Percentiles rank a stretch among this genome's conserved stretches.
Conservation (phyloP, 345 rosid species). For the Hypericum perforatum region DNA sequence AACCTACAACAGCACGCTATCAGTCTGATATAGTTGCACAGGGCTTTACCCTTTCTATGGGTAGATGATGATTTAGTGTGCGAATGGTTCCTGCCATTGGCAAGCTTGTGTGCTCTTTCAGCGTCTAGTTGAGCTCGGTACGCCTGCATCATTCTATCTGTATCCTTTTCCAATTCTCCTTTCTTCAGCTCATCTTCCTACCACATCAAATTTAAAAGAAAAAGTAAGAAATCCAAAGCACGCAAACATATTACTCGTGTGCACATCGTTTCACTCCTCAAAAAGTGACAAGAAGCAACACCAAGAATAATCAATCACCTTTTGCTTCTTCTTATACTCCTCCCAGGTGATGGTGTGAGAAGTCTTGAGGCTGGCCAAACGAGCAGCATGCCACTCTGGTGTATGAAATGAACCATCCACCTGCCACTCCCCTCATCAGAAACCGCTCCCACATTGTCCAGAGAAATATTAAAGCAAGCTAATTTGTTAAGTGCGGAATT, state of each 20-base stretch:
- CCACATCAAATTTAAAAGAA: conserved; percentile 10
- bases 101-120: conserved; percentile 85
- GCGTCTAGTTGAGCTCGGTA: conserved; percentile 98
- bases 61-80: too few relatives aligned
- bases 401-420: conserved; percentile 99
- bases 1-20: not conserved
- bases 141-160: conserved; percentile 91
- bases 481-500: too few relatives aligned
- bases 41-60: conserved; percentile 37
- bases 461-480: not conserved
- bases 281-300: too few relatives aligned
- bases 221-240: not conserved
- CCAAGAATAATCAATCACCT: too few relatives aligned
- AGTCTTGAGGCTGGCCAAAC: conserved; percentile 93
- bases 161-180: conserved; percentile 87
- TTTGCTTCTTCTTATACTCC: conserved; percentile 78
- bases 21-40: conserved; percentile 12
- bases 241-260: too few relatives aligned
- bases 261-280: too few relatives aligned
- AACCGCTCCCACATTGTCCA: conserved; percentile 32
- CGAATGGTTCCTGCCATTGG: conserved; percentile 85
- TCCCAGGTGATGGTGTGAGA: conserved; percentile 95
- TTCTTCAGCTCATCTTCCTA: conserved; percentile 85
- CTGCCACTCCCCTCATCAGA: conserved; percentile 97
- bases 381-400: conserved; percentile 99